Evolutionary conservation across 768 basidiomycete genomes (phyloP), one percentile per base, ranked within the genome.

Genomic region (Kwoniella sp.): DNA sequence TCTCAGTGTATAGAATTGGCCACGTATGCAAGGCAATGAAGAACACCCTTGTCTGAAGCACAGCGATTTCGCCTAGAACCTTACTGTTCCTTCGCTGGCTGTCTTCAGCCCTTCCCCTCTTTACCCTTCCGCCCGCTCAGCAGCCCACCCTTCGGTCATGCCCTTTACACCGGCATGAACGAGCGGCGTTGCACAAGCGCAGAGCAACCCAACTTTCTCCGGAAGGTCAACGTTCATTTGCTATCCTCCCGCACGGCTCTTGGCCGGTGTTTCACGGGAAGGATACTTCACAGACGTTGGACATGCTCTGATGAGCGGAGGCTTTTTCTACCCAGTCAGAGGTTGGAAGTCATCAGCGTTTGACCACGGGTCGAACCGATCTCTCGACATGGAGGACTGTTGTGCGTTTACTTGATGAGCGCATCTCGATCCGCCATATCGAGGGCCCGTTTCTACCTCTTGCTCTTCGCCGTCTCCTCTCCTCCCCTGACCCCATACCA

Each of bases 231-330:
- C 66, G 65, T 67, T 73, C 50, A 55, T 73, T 73, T 73, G 72
- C 68, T 69, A 68, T 69, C 56, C 44, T 53, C 53, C 56, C 59
- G 43, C 50, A 19, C 23, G 19, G 50, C 47, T 41, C 46, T 34
- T 31, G n/a, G 43, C 50, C 48, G 19, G 33, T 23, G 12, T 53
- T 31, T 50, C 42, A 56, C 58, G 50, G 54, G 46, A 50, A 44
- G 50, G 63, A 53, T 67, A 61, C 72, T 73, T 73, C 72, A 73
- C 72, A 71, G 72, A 63, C 66, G 67, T 60, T 53, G 66, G 58
- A 71, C 71, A 73, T 52, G 48, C 48, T 50, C 48, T 41, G 32
- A 22, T 48, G 40, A 23, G 25, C 20, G 23, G 9, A 41, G 27
- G 11, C 40, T 22, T 42, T 42, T 42, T 42, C 6, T 27, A 22